Conservation (phyloP, 805 yeast genomes). For the Wickerhamomyces silvicola region DNA sequence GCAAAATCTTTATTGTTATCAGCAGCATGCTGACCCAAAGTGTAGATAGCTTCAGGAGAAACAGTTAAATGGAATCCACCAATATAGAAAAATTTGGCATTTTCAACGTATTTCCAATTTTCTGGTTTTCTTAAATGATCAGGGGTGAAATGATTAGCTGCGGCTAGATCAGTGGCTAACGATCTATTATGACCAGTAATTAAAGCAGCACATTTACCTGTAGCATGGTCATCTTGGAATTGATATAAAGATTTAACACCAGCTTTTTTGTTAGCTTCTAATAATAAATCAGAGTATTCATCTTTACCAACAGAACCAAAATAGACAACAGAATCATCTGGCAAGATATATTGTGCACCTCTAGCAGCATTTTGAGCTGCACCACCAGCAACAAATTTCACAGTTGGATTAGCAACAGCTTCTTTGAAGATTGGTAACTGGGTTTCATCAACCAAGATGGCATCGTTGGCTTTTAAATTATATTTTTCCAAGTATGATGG, state of each 20-base stretch:
- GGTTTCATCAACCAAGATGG: conserved; percentile 75
- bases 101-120: conserved; percentile 82
- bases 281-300: conserved; percentile 72
- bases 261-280: conserved; percentile 77
- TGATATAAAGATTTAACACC: conserved; percentile 86
- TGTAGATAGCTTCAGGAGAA: conserved; percentile 87
- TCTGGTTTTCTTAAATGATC: conserved; percentile 82
- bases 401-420: conserved; percentile 51
- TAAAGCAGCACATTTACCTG: conserved; percentile 98
- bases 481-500: conserved; percentile 70
- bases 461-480: conserved; percentile 84
- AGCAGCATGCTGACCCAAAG: conserved; percentile 90
- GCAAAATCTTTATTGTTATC: conserved; percentile 69
- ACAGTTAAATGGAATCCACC: conserved; percentile 99
- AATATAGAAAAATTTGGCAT: conserved; percentile 78
- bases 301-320: conserved; percentile 97
- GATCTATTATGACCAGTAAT: conserved; percentile 87
- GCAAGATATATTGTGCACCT: conserved; percentile 92
- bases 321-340: conserved; percentile 76
- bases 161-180: conserved; percentile 91
- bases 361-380: conserved; percentile 99
- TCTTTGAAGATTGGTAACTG: conserved; percentile 86
- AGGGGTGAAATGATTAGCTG: conserved; percentile 95
- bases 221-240: conserved; percentile 67
- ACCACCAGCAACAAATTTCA: conserved; percentile 90